phyloP scores from a whole-genome alignment of 371 early-diverging fungal species.

The Mucor saturninus region DNA sequence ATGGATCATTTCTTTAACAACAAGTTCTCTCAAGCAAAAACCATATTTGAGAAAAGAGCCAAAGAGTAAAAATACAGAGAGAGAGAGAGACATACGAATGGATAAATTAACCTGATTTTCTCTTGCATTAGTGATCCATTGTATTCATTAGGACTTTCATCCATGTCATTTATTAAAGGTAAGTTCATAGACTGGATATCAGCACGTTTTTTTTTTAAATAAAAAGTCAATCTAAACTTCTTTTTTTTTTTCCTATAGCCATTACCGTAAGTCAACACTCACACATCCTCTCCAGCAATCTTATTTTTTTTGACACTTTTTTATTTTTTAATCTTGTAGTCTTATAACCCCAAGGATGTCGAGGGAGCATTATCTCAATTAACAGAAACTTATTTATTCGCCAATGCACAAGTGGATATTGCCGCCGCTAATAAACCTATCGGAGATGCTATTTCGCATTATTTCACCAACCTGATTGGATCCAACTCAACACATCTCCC shows the following conservation, averaged over 20 bases:
- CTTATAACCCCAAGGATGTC: conserved; percentile 56
- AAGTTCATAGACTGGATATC: neutral
- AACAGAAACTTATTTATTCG: conserved; percentile 52
- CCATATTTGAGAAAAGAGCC: conserved; percentile 37
- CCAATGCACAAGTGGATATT: conserved; percentile 57
- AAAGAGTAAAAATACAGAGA: conserved; percentile 30
- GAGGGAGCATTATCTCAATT: conserved; percentile 50
- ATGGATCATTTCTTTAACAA: conserved; percentile 61
- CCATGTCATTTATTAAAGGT: conserved; percentile 56
- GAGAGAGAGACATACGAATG: too few species aligned
- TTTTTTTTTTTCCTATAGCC: neutral
- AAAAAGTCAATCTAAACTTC: neutral
- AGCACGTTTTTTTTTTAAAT: neutral
- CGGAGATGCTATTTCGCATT: conserved; percentile 43
- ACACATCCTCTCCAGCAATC: neutral
- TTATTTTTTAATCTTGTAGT: conserved; percentile 27
- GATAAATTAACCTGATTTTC: too few species aligned
- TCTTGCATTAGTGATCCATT: conserved; percentile 38
- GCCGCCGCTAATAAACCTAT: conserved; percentile 54
- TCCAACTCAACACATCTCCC: conserved; percentile 45
- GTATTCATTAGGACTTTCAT: conserved; percentile 43
- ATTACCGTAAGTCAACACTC: too few species aligned
- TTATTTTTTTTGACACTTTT: neutral
- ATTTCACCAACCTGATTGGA: conserved; percentile 46
- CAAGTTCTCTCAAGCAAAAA: conserved; percentile 54